Base-by-base conservation (phyloP, 768 basidiomycete species). In the Boletus subcaerulescens region DNA sequence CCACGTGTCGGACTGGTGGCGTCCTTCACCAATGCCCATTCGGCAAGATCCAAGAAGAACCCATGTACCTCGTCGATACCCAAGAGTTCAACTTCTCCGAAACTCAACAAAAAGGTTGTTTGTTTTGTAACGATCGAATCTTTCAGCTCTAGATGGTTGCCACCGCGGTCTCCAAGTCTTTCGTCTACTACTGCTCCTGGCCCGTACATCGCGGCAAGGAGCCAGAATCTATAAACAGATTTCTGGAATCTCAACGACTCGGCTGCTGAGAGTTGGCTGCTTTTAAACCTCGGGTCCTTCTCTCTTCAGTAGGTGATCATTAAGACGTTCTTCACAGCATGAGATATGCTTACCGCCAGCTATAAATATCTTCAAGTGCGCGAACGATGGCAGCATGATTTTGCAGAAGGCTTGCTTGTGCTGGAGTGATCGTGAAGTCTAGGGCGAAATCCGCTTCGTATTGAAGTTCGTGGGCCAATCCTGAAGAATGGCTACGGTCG, bases 341-440 rank as follows among this genome's bases (percentile, higher is more conserved):
- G 15, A 46, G 43, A 50, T 35, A 51, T 3, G 5, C 67, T 42
- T 62, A 71, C 78, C 71, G 72, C 48, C 67, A 60, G 48, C 77
- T 79, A 56, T 73, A 79, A 1, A 77, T 55, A 43, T 71, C 69
- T 61, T 77, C 76, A 33, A 78, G 53, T 4, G 50, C 44, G 5
- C 44, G 59, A 18, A 73, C 66, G 14, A 62, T 57, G n/a, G 44
- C 24, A 12, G 68, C 69, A 48, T 68, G 63, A 3, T 44, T n/a
- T 13, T 59, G 59, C 18, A 77, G 45, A 12, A 55, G 17, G 49
- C 53, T 35, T 49, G 46, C 71, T 70, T 56, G 62, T 26, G 60
- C 39, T 13, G 36, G 57, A 57, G 42, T 68, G 60, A 24, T 59
- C 49, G 12, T 41, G 9, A 51, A 49, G 18, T 49, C 46, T 48